Percentiles rank a stretch among this genome's conserved stretches.
Evolutionary conservation across 179 eudicot species (phyloP).

Genomic region (Corrigiola litoralis): DNA sequence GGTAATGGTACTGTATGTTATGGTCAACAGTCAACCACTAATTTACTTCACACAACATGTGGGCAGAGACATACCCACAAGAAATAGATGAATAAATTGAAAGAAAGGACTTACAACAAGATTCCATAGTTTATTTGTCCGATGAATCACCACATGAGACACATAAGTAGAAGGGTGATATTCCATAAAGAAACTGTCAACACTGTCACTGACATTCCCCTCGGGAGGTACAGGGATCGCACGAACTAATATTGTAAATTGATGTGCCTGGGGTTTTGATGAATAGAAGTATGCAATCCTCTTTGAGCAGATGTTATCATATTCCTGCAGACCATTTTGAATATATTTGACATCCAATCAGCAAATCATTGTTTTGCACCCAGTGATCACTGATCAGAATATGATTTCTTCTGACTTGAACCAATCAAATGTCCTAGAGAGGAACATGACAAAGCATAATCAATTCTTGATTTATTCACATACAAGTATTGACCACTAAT

Average conservation of each 20-base stretch:
- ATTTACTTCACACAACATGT: not conserved
- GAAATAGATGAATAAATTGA: not conserved
- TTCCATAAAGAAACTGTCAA: conserved; percentile 69
- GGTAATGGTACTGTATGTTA: too few relatives aligned
- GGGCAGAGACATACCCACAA: conserved; percentile 14
- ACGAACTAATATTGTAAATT: conserved; percentile 81
- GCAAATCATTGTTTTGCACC: conserved; percentile 7
- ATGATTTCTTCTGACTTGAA: conserved; percentile 4
- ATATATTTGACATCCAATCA: conserved; percentile 14
- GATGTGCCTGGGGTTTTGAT: conserved; percentile 80
- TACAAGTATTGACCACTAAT: conserved; percentile 1
- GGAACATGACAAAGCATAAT: conserved; percentile 1
- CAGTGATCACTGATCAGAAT: not conserved
- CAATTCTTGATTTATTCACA: not conserved
- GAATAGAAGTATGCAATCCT: conserved; percentile 69
- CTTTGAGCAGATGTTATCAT: conserved; percentile 61
- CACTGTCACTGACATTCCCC: conserved; percentile 61
- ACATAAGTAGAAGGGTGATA: conserved; percentile 75
- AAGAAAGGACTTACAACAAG: conserved; percentile 60
- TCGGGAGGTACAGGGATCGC: conserved; percentile 68
- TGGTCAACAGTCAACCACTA: not conserved
- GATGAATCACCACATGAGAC: conserved; percentile 70
- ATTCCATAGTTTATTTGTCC: conserved; percentile 42
- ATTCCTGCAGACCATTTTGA: conserved; percentile 61
- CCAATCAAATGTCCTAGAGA: conserved; percentile 2